These are phyloP conservation scores for Hypoxylon crocopeplum DNA, from an alignment of 495 filamentous ascomycete genomes.

Conservation along the genomic window DNA sequence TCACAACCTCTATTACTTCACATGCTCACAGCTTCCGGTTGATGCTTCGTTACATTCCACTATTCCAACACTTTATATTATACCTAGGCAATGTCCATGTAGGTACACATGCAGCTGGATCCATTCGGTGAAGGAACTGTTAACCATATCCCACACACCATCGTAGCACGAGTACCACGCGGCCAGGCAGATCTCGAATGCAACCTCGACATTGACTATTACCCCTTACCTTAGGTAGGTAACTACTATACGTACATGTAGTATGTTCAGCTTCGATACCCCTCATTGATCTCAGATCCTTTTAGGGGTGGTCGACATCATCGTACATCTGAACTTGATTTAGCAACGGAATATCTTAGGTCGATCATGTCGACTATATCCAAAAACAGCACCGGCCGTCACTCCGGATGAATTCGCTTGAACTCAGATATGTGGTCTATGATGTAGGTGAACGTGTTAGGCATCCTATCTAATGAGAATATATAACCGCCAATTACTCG, in stretches of 20 bases:
- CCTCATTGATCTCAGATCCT: constrained; percentile 26
- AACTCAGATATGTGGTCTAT: constrained; percentile 1
- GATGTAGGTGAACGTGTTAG: constrained; percentile 9
- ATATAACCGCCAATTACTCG: constrained; percentile 27
- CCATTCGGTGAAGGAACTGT: constrained; percentile 12
- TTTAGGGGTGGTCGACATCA: constrained; percentile 25
- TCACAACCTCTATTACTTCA: too few relatives aligned
- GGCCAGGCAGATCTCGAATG: constrained; percentile 25
- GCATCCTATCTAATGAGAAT: constrained; percentile 4
- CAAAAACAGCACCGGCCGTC: constrained; percentile 13
- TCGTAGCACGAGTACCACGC: constrained; percentile 29
- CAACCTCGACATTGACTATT: constrained; percentile 24
- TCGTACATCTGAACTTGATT: constrained; percentile 28
- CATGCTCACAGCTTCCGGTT: too few relatives aligned
- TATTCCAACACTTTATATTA: too few relatives aligned
- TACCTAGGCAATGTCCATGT: too few relatives aligned
- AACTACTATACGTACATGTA: background rate
- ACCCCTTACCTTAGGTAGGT: background rate
- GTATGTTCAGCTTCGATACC: constrained; percentile 8
- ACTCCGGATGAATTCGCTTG: constrained; percentile 9
- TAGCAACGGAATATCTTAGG: constrained; percentile 3
- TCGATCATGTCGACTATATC: constrained; percentile 20
- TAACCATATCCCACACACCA: constrained; percentile 5
- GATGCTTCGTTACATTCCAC: too few relatives aligned
- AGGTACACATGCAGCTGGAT: too few relatives aligned